Evolutionary conservation across 164 flowering plant genomes (phyloP), one percentile per base, ranked within the genome.

Genomic region (Buxus sempervirens): DNA sequence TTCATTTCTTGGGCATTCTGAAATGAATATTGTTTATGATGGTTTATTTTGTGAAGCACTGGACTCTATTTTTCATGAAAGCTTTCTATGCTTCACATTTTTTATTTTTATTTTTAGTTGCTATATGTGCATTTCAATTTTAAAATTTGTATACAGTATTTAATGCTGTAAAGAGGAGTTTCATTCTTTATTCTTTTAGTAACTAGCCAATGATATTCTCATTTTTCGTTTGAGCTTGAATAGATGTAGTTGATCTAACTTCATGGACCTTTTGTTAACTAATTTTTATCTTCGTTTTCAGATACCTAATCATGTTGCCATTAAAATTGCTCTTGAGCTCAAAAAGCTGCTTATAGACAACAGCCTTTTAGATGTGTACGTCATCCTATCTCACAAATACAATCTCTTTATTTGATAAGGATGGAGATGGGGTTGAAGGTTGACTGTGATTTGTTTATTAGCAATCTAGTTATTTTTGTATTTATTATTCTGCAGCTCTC

Each of bases 251-350:
- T 45, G 51, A 45, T 15, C 51, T 45, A 10, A 45, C 18, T 22
- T 41, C 22, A 56, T 15, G 14, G 21, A 4, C 15, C 19, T 61
- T 62, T 38, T 8, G 8, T 7, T 64, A 38, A 5, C 42, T 55
- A 24, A 22, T 63, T 25, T 0, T 64, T 54, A n/a, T 60, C 66
- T 38, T 8, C 67, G 53, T 22, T 75, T 82, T 61, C 88, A 95
- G 98, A 95, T 95, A 22, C 98, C 98, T 20, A 95, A 95, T 85
- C 97, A 95, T 70, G 97, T 92, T 38, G 98, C 97, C 10, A 79
- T 95, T 59, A 95, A 91, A 76, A 92, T 95, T 64, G 96, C 98
- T 61, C 86, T 95, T 22, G 98, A 95, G 66, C 88, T 95, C 66
- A 92, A 95, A 76, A 95, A 92, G 86, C 85, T 95, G 72, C 96